Evolutionary conservation across 495 filamentous ascomycete genomes (phyloP).

Genomic region (Hypoxylon intermedium): DNA sequence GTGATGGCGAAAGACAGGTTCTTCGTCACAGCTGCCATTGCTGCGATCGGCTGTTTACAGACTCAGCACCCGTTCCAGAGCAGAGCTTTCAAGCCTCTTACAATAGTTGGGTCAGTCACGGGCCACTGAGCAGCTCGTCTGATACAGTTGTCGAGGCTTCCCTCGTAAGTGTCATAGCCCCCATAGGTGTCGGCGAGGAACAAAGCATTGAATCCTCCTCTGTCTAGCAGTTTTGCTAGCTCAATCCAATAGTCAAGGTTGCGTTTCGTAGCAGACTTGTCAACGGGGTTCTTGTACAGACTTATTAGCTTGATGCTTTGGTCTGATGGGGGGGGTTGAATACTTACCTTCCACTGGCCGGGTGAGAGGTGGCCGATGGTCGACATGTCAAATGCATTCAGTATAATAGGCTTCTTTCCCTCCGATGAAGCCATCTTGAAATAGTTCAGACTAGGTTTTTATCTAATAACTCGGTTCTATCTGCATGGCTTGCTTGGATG

Average conservation of each 20-base stretch:
- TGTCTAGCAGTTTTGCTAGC: conserved; percentile 65
- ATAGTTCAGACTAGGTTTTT: neutral
- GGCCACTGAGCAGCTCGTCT: conserved; percentile 64
- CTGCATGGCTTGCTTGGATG: too few relatives aligned
- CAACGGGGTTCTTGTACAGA: conserved; percentile 56
- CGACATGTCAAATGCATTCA: conserved; percentile 58
- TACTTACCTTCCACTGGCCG: conserved; percentile 57
- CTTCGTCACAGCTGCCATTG: conserved; percentile 65
- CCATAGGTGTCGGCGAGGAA: conserved; percentile 70
- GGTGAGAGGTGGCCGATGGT: conserved; percentile 53
- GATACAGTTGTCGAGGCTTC: conserved; percentile 57
- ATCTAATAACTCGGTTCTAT: neutral
- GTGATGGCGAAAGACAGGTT: conserved; percentile 62
- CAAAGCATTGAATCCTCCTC: conserved; percentile 64
- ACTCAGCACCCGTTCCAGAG: neutral
- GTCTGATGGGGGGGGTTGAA: neutral
- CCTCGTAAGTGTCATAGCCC: conserved; percentile 64
- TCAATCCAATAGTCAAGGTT: conserved; percentile 66
- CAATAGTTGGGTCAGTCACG: conserved; percentile 59
- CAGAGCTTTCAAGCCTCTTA: conserved; percentile 40
- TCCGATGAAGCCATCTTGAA: conserved; percentile 33
- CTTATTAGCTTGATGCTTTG: conserved; percentile 9
- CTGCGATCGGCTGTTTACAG: conserved; percentile 48
- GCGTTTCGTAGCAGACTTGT: conserved; percentile 64
- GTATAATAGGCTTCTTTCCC: conserved; percentile 49